Evolutionary conservation across 116 monocot genomes (phyloP), one percentile per base, ranked within the genome.

Genomic region (Iris pallida): DNA sequence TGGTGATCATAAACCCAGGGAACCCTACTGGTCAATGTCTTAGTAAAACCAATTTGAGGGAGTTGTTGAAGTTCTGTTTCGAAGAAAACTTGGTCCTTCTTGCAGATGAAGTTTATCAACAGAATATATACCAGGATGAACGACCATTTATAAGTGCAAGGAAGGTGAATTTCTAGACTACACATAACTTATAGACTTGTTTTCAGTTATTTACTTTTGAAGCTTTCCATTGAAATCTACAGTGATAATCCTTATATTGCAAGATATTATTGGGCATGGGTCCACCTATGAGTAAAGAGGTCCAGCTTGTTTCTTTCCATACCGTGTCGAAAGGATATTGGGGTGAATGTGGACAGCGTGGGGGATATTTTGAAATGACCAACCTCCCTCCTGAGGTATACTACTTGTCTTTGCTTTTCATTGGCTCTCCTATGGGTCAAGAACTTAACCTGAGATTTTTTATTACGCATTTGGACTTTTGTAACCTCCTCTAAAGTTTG

Each of bases 101-200:
- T 66, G 98, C 90, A 52, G 98, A 98, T 86, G 98, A 98, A 88
- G 98, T 98, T 78, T 98, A 98, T 76, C 98, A 98, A 74, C 98
- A 98, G 68, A 98, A 98, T 64, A 68, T 98, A 43, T 98, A 93
- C 80, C 98, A 98, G 69, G 88, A 93, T 73, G 90, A 90, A 55
- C 78, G 81, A 13, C 98, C 98, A 47, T 98, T 98, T 64, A 81
- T 93, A 69, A 98, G 98, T 70, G 87, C 93, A 20, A 81, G 83
- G 80, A 98, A 98, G 92, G 98, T 98, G 77, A 52, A 63, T 68
- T 65, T 60, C 13, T 20, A 14, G 69, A 14, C 30, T 30, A 30
- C 30, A 30, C 30, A 30, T 30, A 30, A 30, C 30, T 30, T 30
- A 3, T 30, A 3, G 3, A 30, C 30, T 30, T 30, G 2, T 30